These are phyloP conservation scores for Linnemannia exigua DNA, from an alignment of 192 early-diverging fungal genomes.

Conservation along the genomic window DNA sequence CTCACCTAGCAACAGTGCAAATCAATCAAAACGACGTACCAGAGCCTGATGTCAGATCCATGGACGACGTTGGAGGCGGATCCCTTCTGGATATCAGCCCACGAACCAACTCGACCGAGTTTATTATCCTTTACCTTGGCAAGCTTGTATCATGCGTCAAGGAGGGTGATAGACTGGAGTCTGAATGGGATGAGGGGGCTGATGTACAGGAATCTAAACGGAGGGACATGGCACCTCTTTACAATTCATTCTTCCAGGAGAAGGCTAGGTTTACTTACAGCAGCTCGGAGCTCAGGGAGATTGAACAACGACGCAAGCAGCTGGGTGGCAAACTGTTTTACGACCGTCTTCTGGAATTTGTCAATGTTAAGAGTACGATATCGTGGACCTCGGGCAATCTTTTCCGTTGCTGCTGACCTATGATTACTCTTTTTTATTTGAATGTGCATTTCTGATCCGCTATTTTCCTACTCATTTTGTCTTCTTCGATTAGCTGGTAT, in stretches of 20 bases:
- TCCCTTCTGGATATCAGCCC: slow-evolving; percentile 50
- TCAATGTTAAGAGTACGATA: slow-evolving; percentile 32
- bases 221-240: slow-evolving; percentile 23
- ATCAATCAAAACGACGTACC: slow-evolving; percentile 44
- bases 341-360: slow-evolving; percentile 49
- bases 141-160: slow-evolving; percentile 42
- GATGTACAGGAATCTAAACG: slow-evolving; percentile 16
- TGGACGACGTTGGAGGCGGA: slow-evolving; percentile 36
- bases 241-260: slow-evolving; percentile 34
- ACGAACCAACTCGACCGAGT: slow-evolving; percentile 48
- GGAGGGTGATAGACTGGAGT: slow-evolving; percentile 40
- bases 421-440: background rate
- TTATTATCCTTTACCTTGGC: slow-evolving; percentile 38
- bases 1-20: slow-evolving; percentile 45
- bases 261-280: slow-evolving; percentile 33
- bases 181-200: slow-evolving; percentile 28
- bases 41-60: slow-evolving; percentile 31
- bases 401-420: background rate
- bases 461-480: background rate
- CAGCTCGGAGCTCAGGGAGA: slow-evolving; percentile 35
- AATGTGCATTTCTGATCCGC: background rate
- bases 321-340: slow-evolving; percentile 52
- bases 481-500: slow-evolving; percentile 17
- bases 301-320: slow-evolving; percentile 30
- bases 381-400: background rate